phyloP scores from a whole-genome alignment of 202 grass and related monocot genomes.

The Tripidium arundinaceum region DNA sequence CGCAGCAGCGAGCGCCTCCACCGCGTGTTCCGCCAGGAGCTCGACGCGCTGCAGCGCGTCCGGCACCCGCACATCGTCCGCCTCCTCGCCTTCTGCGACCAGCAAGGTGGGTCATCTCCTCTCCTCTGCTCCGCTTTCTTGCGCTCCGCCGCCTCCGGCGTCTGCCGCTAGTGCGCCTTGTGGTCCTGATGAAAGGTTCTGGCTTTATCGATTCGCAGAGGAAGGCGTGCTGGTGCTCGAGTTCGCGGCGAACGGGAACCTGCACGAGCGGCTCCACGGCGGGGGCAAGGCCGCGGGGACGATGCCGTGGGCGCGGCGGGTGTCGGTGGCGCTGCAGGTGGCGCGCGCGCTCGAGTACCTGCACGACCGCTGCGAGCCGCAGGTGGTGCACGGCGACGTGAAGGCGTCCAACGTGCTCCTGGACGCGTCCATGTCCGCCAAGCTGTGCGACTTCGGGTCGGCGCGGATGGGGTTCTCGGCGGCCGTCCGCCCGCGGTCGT shows the following conservation, averaged over 20 bases:
- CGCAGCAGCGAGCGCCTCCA: slow-evolving; percentile 73
- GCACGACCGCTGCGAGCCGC: slow-evolving; percentile 68
- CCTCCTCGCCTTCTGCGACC: slow-evolving; percentile 73
- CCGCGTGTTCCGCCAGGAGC: slow-evolving; percentile 76
- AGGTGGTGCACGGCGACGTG: slow-evolving; percentile 84
- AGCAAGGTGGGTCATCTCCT: no score
- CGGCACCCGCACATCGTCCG: slow-evolving; percentile 80
- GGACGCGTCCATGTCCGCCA: slow-evolving; percentile 50
- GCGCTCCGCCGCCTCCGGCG: no score
- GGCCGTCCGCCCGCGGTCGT: slow-evolving; percentile 40
- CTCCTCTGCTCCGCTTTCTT: no score
- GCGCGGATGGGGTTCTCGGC: slow-evolving; percentile 67
- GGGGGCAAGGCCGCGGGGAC: not conserved
- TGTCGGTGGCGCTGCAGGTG: slow-evolving; percentile 55
- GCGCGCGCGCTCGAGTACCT: slow-evolving; percentile 80
- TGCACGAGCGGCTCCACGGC: slow-evolving; percentile 69
- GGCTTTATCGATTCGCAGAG: no score
- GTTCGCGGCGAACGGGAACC: slow-evolving; percentile 72
- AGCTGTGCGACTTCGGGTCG: slow-evolving; percentile 91
- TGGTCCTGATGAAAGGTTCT: no score
- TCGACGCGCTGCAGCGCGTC: slow-evolving; percentile 67
- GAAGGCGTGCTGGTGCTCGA: slow-evolving; percentile 72
- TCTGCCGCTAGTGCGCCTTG: no score
- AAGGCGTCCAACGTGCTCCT: slow-evolving; percentile 88
- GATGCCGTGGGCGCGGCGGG: slow-evolving; percentile 52